Evolutionary conservation across 2,329 filamentous ascomycete species (phyloP), one percentile per base, ranked within the genome.

Genomic region (Pestalotiopsis sp.): DNA sequence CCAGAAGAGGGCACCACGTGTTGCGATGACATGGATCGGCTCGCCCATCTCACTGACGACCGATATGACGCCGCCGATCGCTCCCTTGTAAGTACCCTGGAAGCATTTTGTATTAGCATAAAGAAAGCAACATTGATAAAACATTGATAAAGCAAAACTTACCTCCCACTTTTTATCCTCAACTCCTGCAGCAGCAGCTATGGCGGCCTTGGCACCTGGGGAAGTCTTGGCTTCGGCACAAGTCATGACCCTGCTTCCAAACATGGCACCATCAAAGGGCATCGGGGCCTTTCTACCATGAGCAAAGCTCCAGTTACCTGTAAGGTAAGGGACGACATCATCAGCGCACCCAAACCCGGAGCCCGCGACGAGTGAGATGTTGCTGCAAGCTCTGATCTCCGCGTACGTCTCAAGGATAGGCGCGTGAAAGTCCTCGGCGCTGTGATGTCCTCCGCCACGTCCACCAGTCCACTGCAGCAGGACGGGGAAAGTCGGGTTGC

Each of bases 381-480:
- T 85, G 25, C 77, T 71, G 70, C 81, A 83, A 70, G 82, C 81
- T 62, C 83, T 78, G 56, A 85, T 80, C 61, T 79, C 76, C 68
- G 78, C 74, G 69, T 85, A 85, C 76, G 81, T 83, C 71, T 82
- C 77, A 5, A 85, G 74, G 27, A 85, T 82, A 4, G 84, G 83
- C 71, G 83, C 80, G 69, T 85, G 83, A 74, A 85, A 85, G 65
- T 85, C 83, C 72, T 85, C 84, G 65, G 80, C 84, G 12, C 82
- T 84, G 72, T 85, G 84, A 73, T 85, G 84, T 41, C 84, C 84
- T 69, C 84, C 84, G 64, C 82, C 83, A 67, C 84, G 81, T 62
- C 84, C 84, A 68, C 83, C 83, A 27, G 84, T 85, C 84, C 84
- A 85, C 72, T 85, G 83, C 57, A 85, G 73, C 31, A 84, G 73